Conservation (phyloP, 2,329 filamentous ascomycete species). For the Herpotrichia juniperi region DNA sequence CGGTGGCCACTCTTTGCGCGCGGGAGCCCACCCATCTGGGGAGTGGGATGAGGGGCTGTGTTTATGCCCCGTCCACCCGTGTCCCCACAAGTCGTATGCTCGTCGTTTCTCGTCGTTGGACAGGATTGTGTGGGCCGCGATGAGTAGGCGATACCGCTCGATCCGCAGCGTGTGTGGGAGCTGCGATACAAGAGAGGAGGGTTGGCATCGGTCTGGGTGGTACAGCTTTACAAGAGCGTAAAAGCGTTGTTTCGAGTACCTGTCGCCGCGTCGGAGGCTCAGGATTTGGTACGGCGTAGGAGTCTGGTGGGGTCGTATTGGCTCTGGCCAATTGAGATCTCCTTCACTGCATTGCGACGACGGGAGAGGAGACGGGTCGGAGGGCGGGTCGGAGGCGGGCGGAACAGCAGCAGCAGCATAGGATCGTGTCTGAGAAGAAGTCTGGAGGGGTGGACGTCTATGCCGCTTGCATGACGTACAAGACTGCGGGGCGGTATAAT, state of each 20-base stretch:
- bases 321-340: constrained; percentile 41
- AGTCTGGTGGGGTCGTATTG: constrained; percentile 43
- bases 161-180: constrained; percentile 67
- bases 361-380: constrained; percentile 7
- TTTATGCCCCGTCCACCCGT: constrained; percentile 70
- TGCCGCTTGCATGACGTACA: constrained; percentile 52
- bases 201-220: constrained; percentile 75
- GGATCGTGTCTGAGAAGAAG: constrained; percentile 18
- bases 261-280: constrained; percentile 62
- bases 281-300: constrained; percentile 95
- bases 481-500: constrained; percentile 32
- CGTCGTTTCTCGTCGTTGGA: constrained; percentile 78
- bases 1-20: constrained; percentile 40
- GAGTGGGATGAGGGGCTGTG: constrained; percentile 23
- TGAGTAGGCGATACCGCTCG: constrained; percentile 89
- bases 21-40: constrained; percentile 29
- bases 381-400: not conserved
- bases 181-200: constrained; percentile 46
- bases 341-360: constrained; percentile 22
- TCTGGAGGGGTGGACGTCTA: constrained; percentile 37
- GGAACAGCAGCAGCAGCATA: constrained; percentile 37
- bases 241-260: constrained; percentile 84
- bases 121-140: constrained; percentile 87
- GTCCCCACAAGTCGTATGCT: constrained; percentile 81
- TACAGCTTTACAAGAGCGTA: constrained; percentile 95